These are phyloP conservation scores for Violaceomyces palustris DNA, from an alignment of 1,284 basidiomycete species.

Conservation along the genomic window DNA sequence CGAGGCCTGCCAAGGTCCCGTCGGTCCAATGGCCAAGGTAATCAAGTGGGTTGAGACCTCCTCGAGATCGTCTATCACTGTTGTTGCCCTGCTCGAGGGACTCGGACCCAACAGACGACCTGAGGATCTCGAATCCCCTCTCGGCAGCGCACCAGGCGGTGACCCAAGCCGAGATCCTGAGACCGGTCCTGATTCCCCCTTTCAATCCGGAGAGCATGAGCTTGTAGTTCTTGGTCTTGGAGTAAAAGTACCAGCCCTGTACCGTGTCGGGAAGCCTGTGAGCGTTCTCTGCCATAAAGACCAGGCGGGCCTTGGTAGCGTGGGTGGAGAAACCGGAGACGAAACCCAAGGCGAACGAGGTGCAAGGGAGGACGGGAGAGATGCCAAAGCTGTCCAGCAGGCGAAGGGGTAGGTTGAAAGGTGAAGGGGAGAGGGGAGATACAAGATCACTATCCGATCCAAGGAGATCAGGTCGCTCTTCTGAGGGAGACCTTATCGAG, in stretches of 20 bases:
- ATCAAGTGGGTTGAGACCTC: not conserved
- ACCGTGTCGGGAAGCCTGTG: constrained; percentile 48
- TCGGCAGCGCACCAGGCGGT: constrained; percentile 39
- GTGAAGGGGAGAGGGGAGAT: too few relatives aligned
- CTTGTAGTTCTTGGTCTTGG: constrained; percentile 52
- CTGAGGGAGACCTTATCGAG: too few relatives aligned
- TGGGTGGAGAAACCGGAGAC: constrained; percentile 33
- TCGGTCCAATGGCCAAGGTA: constrained; percentile 41
- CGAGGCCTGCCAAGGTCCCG: constrained; percentile 31
- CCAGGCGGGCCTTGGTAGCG: constrained; percentile 33
- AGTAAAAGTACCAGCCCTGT: constrained; percentile 53
- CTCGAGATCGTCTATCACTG: not conserved
- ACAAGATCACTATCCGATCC: too few relatives aligned
- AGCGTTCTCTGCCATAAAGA: constrained; percentile 51
- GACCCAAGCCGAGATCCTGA: constrained; percentile 34
- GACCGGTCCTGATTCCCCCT: constrained; percentile 33
- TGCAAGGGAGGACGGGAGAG: constrained; percentile 25
- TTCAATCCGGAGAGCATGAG: constrained; percentile 40
- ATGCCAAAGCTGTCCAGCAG: too few relatives aligned
- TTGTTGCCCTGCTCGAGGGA: not conserved
- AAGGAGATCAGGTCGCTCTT: too few relatives aligned
- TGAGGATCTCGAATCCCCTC: too few relatives aligned
- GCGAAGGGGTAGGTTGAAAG: too few relatives aligned
- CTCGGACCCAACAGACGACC: constrained; percentile 1
- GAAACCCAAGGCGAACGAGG: constrained; percentile 38